These are phyloP conservation scores for Lactifluus pinguis DNA, from an alignment of 768 basidiomycete species.

Conservation along the genomic window DNA sequence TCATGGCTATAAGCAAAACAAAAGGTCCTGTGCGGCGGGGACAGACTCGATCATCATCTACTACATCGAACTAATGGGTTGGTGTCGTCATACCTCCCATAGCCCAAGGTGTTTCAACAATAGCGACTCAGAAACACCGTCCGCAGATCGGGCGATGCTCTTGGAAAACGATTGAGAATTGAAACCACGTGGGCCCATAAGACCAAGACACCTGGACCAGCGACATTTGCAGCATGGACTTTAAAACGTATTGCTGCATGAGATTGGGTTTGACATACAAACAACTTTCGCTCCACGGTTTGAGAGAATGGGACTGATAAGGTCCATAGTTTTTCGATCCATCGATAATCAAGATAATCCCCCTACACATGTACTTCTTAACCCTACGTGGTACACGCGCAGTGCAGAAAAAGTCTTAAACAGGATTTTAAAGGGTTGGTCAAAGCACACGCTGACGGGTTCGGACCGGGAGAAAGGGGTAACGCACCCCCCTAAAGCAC, in stretches of 20 bases:
- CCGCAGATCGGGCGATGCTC: background rate
- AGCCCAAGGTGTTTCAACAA: background rate
- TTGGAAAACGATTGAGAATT: background rate
- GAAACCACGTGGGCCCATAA: background rate
- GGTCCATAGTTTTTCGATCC: background rate
- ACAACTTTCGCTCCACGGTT: background rate
- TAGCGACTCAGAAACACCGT: background rate
- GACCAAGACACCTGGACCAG: background rate
- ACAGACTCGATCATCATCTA: background rate
- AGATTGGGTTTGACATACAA: background rate
- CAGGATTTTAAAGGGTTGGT: background rate
- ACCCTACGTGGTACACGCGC: background rate
- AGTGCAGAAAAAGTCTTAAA: background rate
- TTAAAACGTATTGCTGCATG: background rate
- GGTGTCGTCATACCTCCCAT: background rate
- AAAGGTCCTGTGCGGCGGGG: no score
- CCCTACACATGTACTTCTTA: background rate
- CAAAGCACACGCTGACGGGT: background rate
- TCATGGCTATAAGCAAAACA: background rate
- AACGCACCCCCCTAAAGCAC: background rate
- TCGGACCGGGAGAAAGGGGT: background rate
- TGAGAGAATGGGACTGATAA: constrained; percentile 2
- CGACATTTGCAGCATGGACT: background rate
- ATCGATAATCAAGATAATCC: constrained; percentile 16
- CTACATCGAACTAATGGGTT: background rate